Base-by-base conservation (phyloP, 2,329 filamentous ascomycete species). In the Xylariaceae sp. region DNA sequence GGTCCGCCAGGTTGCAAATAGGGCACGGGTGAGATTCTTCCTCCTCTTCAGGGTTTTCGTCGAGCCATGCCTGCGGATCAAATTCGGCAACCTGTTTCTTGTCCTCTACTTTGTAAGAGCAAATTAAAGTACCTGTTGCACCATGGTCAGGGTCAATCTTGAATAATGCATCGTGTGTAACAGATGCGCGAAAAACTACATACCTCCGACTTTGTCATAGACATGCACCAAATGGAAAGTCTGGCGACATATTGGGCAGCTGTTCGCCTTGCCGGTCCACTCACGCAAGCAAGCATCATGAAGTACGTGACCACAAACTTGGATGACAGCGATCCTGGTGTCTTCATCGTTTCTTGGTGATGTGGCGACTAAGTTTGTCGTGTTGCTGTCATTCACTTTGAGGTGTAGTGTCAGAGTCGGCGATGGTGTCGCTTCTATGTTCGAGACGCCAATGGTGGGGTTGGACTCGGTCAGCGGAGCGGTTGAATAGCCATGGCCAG, bases 241-340 rank as follows among this genome's bases (percentile, higher is more conserved):
- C 64, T 90, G 88, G 61, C 94, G 89, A 73, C 94, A 99, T 71
- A 99, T 96, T 42, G 94, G 94, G 71, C 94, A 99, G 69, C 92
- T 97, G 73, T 97, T 99, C 58, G 94, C 93, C 70, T 95, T 88
- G 73, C 95, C 90, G 42, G 93, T 90, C 94, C 94, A 99, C 62
- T 91, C 90, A 63, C 88, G 88, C 61, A 99, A 80, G 71, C 94
- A 99, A 47, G 88, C 85, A 74, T 99, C 87, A 74, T 99, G 94
- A 62, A 99, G 79, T 62, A 92, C 82, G 76, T 99, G 95, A 53
- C 90, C 89, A 72, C 94, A 99, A 43, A 90, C 87, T 54, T 84
- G 77, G 45, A 87, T 81, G 50, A 80, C 72, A 39, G 84, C 83
- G 55, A 86, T 77, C 53, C 74, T 71, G 60, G 75, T 70, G 62